Conservation (phyloP, 352 stramenopile species). For the Pythium vanterpoolii region DNA sequence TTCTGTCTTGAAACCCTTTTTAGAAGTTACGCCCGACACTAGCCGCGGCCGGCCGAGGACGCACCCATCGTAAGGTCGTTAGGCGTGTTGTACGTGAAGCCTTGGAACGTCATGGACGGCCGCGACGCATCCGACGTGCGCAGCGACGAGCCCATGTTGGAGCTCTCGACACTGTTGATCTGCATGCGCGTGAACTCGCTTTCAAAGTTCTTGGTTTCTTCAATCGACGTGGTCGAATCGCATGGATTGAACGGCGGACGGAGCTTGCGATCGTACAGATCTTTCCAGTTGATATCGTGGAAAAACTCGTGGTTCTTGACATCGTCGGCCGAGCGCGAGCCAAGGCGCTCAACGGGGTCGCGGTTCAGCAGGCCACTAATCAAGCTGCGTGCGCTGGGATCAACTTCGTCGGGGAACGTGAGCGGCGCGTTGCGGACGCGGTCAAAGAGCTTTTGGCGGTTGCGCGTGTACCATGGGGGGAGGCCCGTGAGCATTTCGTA, state of each 20-base stretch:
- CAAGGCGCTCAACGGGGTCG: constrained; percentile 76
- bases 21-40: constrained; percentile 11
- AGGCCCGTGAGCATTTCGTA: constrained; percentile 62
- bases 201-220: constrained; percentile 90
- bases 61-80: constrained; percentile 79
- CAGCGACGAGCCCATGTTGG: constrained; percentile 43
- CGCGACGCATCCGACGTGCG: constrained; percentile 74
- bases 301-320: constrained; percentile 88
- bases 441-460: constrained; percentile 91
- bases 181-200: constrained; percentile 89
- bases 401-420: constrained; percentile 86
- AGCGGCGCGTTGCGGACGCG: constrained; percentile 85
- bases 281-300: constrained; percentile 74
- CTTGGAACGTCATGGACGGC: constrained; percentile 87
- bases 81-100: constrained; percentile 88
- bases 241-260: constrained; percentile 86
- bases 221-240: constrained; percentile 43
- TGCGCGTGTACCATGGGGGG: constrained; percentile 91
- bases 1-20: background rate
- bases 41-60: constrained; percentile 52
- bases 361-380: constrained; percentile 80
- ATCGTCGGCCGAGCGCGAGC: constrained; percentile 71
- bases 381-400: constrained; percentile 65
- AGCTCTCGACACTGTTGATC: constrained; percentile 83
- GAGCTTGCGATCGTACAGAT: constrained; percentile 82